Percentiles rank a stretch among this genome's conserved stretches.
These are phyloP conservation scores for Exobasidium cylindrosporum DNA, from an alignment of 1,284 basidiomycete species.

Conservation along the genomic window DNA sequence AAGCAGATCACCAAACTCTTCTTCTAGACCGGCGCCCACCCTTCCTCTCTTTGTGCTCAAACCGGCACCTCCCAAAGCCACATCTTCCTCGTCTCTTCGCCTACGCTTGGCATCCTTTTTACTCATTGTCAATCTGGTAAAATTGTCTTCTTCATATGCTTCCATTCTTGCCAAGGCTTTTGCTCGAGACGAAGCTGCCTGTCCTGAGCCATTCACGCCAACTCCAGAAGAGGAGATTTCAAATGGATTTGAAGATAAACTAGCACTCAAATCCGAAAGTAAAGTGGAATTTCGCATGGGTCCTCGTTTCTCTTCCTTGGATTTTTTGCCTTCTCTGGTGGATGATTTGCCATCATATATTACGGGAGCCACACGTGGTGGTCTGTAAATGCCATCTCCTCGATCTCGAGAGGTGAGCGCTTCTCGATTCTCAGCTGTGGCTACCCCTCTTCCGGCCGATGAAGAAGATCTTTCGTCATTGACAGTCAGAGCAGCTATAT, in stretches of 20 bases:
- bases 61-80: constrained; percentile 71
- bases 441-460: constrained; percentile 30
- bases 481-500: constrained; percentile 60
- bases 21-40: constrained; percentile 50
- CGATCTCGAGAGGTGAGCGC: constrained; percentile 18
- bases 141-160: constrained; percentile 94
- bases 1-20: constrained; percentile 53
- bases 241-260: constrained; percentile 51
- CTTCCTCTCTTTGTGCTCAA: constrained; percentile 34
- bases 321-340: constrained; percentile 58
- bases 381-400: constrained; percentile 72
- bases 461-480: background rate
- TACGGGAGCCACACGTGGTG: constrained; percentile 86
- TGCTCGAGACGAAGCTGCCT: constrained; percentile 62
- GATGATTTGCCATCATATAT: constrained; percentile 71
- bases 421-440: constrained; percentile 42
- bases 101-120: constrained; percentile 80
- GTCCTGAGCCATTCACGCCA: constrained; percentile 33
- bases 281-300: constrained; percentile 66
- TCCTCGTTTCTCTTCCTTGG: constrained; percentile 58
- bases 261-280: constrained; percentile 44
- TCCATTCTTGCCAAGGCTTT: constrained; percentile 76
- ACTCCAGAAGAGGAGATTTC: constrained; percentile 46
- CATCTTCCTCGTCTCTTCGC: constrained; percentile 80
- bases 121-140: constrained; percentile 84